Percentiles rank a stretch among this genome's conserved stretches.
Conservation (phyloP, 2,329 filamentous ascomycete species). For the Aspergillus arachidicola region DNA sequence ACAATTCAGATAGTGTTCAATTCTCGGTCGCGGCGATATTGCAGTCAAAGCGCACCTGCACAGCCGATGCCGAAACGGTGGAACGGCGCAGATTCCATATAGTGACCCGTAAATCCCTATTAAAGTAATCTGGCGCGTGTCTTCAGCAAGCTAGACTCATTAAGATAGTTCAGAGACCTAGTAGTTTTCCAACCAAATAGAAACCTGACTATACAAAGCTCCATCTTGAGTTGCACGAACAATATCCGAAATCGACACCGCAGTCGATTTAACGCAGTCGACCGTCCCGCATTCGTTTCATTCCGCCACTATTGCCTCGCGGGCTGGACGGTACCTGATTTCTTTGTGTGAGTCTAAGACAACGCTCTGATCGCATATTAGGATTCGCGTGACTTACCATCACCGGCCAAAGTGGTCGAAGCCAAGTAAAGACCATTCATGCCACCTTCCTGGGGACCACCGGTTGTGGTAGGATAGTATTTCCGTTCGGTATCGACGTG, state of each 20-base stretch:
- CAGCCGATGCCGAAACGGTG: background rate
- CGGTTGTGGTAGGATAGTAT: constrained; percentile 53
- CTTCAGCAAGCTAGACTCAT: background rate
- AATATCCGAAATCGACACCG: constrained; percentile 67
- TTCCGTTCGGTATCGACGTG: constrained; percentile 60
- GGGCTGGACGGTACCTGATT: constrained; percentile 59
- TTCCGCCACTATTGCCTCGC: constrained; percentile 53
- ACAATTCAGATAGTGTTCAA: background rate
- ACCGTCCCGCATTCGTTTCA: constrained; percentile 58
- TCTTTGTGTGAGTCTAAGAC: constrained; percentile 29
- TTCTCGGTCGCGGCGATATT: background rate
- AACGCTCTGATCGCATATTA: constrained; percentile 31
- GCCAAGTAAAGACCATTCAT: constrained; percentile 53
- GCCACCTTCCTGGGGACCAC: constrained; percentile 44
- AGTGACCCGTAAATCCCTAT: constrained; percentile 1
- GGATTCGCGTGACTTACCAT: constrained; percentile 39
- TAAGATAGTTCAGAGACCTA: background rate
- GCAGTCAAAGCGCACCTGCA: background rate
- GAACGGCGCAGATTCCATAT: background rate
- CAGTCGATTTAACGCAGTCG: constrained; percentile 65
- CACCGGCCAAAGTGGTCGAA: constrained; percentile 49
- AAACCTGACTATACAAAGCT: background rate
- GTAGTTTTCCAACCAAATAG: background rate
- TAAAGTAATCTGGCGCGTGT: background rate
- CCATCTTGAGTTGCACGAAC: constrained; percentile 67